Base-by-base conservation (phyloP, 176 grass and related monocot species). In the Triticum aestivum region DNA sequence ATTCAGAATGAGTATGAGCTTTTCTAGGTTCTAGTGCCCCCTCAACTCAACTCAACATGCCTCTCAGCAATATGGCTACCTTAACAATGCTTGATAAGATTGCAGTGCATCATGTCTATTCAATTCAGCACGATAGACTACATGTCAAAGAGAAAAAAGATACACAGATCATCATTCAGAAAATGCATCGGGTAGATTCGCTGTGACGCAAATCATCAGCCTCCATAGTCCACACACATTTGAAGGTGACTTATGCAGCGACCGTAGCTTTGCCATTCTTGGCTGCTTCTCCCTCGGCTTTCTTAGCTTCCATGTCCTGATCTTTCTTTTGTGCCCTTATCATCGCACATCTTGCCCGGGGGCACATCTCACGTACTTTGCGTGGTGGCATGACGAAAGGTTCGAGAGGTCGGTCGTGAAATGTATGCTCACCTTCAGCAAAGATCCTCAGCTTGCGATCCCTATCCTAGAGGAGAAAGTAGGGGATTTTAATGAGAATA, bases 371-470 rank as follows among this genome's bases (percentile, higher is more conserved):
- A 0, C 94, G 79, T 11, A 93, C 90, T 39, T 94, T 86, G 21
- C 89, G 87, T 14, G 89, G 97, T 0, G 92, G 94, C 97, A 99
- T 99, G 45, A 88, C 89, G 30, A 30, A 96, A 18, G 75, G 65
- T 5, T 96, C 87, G 10, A 96, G 73, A 34, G 92, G 82, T 12
- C 89, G 79, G 44, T 99, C 94, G n/a, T 79, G 83, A 33, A 99
- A 99, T 5, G 92, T 92, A 77, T 99, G 92, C 77, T 96, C 92
- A 1, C 34, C 77, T 42, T 87, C 90, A 18, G 84, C 21, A 85
- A 99, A 96, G 91, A 99, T 99, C 82, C 92, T 87, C 47, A 99
- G 21, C 81, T 93, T 99, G 34, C 89, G 89, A 54, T 96, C 97
- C 87, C 97, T 94, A 29, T 96, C 94, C 33, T 34, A 34, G 33